phyloP scores from a whole-genome alignment of 202 grass and related monocot genomes.

The Carex arenaria region DNA sequence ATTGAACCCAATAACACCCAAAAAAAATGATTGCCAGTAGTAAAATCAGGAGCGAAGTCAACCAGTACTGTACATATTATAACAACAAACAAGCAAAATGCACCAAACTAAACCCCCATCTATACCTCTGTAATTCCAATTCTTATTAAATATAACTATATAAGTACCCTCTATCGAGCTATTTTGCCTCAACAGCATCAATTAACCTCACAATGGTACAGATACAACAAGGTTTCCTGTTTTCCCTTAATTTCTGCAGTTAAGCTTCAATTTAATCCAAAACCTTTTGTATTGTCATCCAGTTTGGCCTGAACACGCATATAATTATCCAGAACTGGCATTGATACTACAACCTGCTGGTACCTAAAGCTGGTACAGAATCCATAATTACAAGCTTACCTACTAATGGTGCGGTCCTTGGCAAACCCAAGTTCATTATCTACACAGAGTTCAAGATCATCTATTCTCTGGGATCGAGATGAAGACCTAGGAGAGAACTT shows the following conservation, averaged over 20 bases:
- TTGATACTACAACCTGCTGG: background rate
- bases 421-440: conserved; percentile 92
- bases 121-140: background rate
- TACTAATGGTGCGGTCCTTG: conserved; percentile 92
- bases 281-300: background rate
- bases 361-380: background rate
- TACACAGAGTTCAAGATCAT: conserved; percentile 80
- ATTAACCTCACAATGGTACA: background rate
- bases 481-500: conserved; percentile 64
- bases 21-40: background rate
- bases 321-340: background rate
- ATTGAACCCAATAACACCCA: background rate
- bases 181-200: background rate
- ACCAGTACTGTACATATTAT: background rate
- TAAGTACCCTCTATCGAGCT: background rate
- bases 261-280: background rate
- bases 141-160: background rate
- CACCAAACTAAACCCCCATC: background rate
- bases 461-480: conserved; percentile 57
- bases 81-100: background rate
- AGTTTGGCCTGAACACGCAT: background rate
- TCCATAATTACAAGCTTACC: conserved; percentile 36
- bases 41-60: background rate
- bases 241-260: background rate
- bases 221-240: background rate